Percentiles rank a stretch among this genome's conserved stretches.
These are phyloP conservation scores for Suhomyces taliae DNA, from an alignment of 1,139 yeast species.

Conservation along the genomic window DNA sequence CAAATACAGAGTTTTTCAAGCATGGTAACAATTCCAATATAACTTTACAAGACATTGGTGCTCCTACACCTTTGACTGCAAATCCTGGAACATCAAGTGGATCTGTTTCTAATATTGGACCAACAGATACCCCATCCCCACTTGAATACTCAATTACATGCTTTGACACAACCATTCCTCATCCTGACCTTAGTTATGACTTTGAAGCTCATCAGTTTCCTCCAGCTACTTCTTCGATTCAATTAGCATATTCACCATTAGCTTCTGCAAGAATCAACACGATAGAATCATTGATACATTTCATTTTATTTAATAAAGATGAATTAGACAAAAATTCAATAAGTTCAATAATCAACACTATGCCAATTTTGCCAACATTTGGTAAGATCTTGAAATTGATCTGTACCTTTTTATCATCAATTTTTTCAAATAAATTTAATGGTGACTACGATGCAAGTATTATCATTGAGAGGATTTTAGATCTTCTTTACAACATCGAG, in stretches of 20 bases:
- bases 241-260: conserved; percentile 10
- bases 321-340: conserved; percentile 32
- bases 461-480: conserved; percentile 18
- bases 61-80: conserved; percentile 5
- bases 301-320: conserved; percentile 51
- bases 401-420: conserved; percentile 21
- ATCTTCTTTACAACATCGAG: conserved; percentile 32
- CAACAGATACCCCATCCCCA: conserved; percentile 1
- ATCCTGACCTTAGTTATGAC: conserved; percentile 68
- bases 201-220: conserved; percentile 34
- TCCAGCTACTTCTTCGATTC: conserved; percentile 13
- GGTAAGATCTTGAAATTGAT: conserved; percentile 48
- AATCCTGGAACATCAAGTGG: conserved; percentile 7
- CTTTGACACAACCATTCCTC: conserved; percentile 43
- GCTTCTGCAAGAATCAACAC: conserved; percentile 22
- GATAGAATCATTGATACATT: conserved; percentile 72
- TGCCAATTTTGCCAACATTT: conserved; percentile 69
- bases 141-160: conserved; percentile 24
- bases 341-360: conserved; percentile 49
- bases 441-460: conserved; percentile 20
- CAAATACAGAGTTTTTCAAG: conserved; percentile 15
- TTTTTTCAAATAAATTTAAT: conserved; percentile 23
- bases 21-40: conserved; percentile 17
- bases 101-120: not conserved
- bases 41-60: conserved; percentile 15